These are phyloP conservation scores for Nemophila menziesii DNA, from an alignment of 257 asterid species.

Conservation along the genomic window DNA sequence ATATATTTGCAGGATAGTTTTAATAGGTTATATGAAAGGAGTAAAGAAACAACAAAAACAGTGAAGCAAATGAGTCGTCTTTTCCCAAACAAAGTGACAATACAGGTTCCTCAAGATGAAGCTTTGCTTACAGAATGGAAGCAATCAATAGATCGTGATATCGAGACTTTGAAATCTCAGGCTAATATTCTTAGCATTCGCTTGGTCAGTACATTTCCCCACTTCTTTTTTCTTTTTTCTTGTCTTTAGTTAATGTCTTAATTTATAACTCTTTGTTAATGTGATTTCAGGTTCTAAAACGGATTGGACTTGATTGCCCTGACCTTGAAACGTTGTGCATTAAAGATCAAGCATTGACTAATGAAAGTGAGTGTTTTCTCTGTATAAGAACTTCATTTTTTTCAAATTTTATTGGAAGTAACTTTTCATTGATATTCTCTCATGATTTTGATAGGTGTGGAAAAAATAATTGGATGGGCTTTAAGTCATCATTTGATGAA, in stretches of 20 bases:
- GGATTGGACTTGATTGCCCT: constrained; percentile 47
- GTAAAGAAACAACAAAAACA: constrained; percentile 77
- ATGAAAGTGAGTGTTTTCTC: constrained; percentile 53
- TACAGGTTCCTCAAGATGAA: constrained; percentile 94
- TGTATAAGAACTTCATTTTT: constrained; percentile 9
- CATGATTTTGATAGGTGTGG: constrained; percentile 43
- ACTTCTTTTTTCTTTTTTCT: neutral
- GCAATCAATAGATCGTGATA: constrained; percentile 73
- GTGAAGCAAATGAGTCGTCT: constrained; percentile 77
- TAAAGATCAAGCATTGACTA: constrained; percentile 74
- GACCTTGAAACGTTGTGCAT: constrained; percentile 66
- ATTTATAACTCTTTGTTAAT: constrained; percentile 7
- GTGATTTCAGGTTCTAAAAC: constrained; percentile 38
- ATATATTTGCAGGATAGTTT: constrained; percentile 47
- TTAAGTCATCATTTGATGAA: constrained; percentile 77
- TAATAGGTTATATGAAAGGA: constrained; percentile 70
- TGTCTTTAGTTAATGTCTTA: neutral
- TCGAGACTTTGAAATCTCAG: constrained; percentile 70
- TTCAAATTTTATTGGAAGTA: constrained; percentile 8
- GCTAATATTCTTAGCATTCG: constrained; percentile 65
- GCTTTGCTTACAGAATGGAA: constrained; percentile 67
- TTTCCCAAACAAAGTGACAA: constrained; percentile 83
- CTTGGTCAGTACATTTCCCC: constrained; percentile 30
- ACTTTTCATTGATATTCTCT: constrained; percentile 12
- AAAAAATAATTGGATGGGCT: constrained; percentile 78